Base-by-base conservation (phyloP, 1,139 yeast genomes). In the Geotrichum siamense region DNA sequence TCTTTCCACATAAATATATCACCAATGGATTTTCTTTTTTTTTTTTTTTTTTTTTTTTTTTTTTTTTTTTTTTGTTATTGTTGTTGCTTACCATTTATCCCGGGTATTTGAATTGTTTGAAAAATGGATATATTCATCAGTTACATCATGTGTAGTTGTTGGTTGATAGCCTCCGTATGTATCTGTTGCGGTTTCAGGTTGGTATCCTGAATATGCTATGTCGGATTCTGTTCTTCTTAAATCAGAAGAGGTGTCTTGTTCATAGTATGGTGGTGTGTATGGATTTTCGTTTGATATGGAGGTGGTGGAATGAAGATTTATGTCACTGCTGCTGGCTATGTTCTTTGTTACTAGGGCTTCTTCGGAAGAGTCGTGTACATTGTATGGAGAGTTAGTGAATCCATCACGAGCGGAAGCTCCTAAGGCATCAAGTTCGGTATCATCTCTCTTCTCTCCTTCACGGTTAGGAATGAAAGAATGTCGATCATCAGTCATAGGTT, bases 401-500 rank as follows among this genome's bases (percentile, higher is more conserved):
- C 65, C 67, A 41, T 60, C 83, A 78, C 84, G 76, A 3, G 91
- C 95, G 17, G 95, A 83, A 22, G 84, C 91, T 45, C 96, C 96
- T 48, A 89, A 72, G 2, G 94, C 96, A 60, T 82, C 77, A 52
- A 89, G 72, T 66, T 87, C 96, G 37, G 55, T 63, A 21, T 57
- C 60, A 53, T 80, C 74, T 41, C 69, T 62, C 52, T 79, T 82
- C 9, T 52, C 52, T 23, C 47, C 50, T 53, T 70, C 67, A 48
- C 76, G 59, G 38, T 65, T 65, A 63, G 49, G 78, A 72, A 79
- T 74, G 65, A 91, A 91, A 23, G 96, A 86, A 39, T 86, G 91
- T 65, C 98, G 78, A 62, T 91, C 97, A 62, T 91, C 98, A 62
- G 81, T 84, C 78, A 89, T 83, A 54, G 95, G 95, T 67, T 84